phyloP scores from a whole-genome alignment of 192 early-diverging fungal genomes.

The Geranomyces michiganensis region DNA sequence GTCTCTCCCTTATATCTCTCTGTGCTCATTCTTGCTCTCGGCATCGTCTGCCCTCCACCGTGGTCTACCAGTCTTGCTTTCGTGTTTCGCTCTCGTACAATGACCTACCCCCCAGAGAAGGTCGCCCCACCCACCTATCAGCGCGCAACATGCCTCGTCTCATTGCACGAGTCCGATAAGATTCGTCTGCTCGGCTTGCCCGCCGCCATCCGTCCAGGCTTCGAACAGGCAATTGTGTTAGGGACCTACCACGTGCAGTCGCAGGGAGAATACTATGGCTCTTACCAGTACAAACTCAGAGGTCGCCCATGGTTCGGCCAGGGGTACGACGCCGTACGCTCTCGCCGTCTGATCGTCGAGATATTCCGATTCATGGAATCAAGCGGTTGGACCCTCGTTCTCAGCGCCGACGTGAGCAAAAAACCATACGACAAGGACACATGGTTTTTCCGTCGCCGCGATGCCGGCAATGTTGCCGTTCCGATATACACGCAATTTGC shows the following conservation, averaged over 20 bases:
- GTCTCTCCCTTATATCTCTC: no score
- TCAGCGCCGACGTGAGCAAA: slow-evolving; percentile 1
- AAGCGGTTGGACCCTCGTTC: slow-evolving; percentile 11
- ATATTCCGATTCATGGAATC: slow-evolving; percentile 18
- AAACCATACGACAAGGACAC: slow-evolving; percentile 26
- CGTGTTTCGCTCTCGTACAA: no score
- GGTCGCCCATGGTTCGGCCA: slow-evolving; percentile 19
- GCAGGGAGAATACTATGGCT: background rate
- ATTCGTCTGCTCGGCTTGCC: slow-evolving; percentile 10
- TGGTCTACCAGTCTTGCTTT: no score
- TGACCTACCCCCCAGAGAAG: no score
- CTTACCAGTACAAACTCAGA: slow-evolving; percentile 14
- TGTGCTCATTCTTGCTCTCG: no score
- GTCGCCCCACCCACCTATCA: no score
- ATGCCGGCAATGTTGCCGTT: background rate
- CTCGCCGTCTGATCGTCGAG: background rate
- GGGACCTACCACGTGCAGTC: slow-evolving; percentile 4
- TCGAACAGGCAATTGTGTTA: background rate
- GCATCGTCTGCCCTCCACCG: no score
- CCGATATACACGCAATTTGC: background rate
- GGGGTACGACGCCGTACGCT: slow-evolving; percentile 5
- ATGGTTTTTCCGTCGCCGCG: background rate
- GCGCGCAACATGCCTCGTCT: slow-evolving; percentile 7
- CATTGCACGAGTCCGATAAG: slow-evolving; percentile 15
- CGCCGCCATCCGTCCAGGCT: background rate